These are phyloP conservation scores for Xylaria sp. DNA, from an alignment of 2,329 filamentous ascomycete species.

Conservation along the genomic window DNA sequence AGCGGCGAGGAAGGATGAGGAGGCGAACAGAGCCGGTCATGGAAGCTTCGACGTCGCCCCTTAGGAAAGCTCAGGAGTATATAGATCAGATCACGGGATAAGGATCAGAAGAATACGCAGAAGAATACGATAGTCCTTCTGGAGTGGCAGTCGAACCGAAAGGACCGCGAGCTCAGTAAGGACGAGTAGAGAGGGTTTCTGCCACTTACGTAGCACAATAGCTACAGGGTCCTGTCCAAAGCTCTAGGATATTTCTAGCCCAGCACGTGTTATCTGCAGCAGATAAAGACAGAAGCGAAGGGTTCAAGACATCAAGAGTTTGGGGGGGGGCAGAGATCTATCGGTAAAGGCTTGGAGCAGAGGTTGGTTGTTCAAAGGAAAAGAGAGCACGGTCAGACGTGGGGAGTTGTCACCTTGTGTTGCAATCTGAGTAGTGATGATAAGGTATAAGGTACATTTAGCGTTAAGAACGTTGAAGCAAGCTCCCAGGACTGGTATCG, in stretches of 20 bases:
- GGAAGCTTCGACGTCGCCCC: conserved; percentile 3
- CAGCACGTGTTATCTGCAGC: background rate
- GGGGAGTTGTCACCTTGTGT: conserved; percentile 26
- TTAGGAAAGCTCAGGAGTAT: conserved; percentile 6
- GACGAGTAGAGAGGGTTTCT: conserved; percentile 5
- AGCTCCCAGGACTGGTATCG: background rate
- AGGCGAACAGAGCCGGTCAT: conserved; percentile 17
- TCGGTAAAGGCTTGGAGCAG: background rate
- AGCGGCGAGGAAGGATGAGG: conserved; percentile 19
- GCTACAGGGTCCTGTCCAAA: conserved; percentile 7
- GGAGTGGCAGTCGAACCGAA: conserved; percentile 3
- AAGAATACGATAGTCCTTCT: background rate
- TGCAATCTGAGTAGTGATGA: conserved; percentile 8
- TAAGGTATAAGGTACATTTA: background rate
- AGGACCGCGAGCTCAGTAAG: background rate
- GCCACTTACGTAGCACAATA: conserved; percentile 18
- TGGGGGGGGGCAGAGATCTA: background rate
- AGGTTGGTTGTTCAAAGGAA: conserved; percentile 8
- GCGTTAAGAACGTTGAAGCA: background rate
- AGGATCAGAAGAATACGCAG: no score
- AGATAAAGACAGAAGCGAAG: conserved; percentile 14
- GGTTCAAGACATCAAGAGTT: background rate
- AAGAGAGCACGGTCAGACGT: conserved; percentile 21
- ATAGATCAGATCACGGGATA: conserved; percentile 5
- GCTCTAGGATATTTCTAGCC: conserved; percentile 8